A percentile compares a stretch with the other conserved stretches of the same genome.
Evolutionary conservation across 257 asterid genomes (phyloP).

Genomic region (Fraxinus anomala): DNA sequence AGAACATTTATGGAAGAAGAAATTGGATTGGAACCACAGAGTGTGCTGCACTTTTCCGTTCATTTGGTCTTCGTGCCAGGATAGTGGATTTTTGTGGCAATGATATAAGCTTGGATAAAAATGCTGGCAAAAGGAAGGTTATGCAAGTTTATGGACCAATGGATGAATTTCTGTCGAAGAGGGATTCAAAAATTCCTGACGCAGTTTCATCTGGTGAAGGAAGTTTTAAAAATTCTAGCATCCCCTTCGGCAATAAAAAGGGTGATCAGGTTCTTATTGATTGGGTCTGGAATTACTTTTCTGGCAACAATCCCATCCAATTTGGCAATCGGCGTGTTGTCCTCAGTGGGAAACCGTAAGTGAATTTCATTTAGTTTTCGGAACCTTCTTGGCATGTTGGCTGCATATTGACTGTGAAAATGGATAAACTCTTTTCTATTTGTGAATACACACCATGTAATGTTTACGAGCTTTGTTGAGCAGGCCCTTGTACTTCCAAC

Average conservation of each 20-base stretch:
- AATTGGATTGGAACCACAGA: constrained; percentile 92
- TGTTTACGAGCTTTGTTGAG: constrained; percentile 27
- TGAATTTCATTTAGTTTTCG: constrained; percentile 20
- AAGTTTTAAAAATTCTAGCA: constrained; percentile 24
- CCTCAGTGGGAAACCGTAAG: constrained; percentile 81
- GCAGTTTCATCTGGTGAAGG: constrained; percentile 29
- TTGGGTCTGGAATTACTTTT: constrained; percentile 93
- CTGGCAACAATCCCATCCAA: constrained; percentile 39
- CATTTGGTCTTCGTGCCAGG: constrained; percentile 83
- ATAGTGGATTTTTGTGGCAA: constrained; percentile 71
- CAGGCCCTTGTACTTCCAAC: constrained; percentile 97
- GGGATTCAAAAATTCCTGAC: constrained; percentile 36
- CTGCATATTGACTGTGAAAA: neutral
- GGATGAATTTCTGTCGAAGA: constrained; percentile 61
- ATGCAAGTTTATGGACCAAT: constrained; percentile 71
- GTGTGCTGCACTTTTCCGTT: constrained; percentile 86
- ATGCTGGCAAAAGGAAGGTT: constrained; percentile 37
- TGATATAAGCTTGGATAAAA: constrained; percentile 28
- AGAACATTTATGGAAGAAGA: constrained; percentile 60
- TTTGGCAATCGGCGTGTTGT: constrained; percentile 50
- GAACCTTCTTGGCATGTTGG: constrained; percentile 2
- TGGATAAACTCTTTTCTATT: neutral
- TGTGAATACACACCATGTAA: too few relatives aligned
- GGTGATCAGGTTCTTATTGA: constrained; percentile 64
- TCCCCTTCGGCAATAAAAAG: constrained; percentile 34